phyloP scores from a whole-genome alignment of 2,329 filamentous ascomycete species.

The Teratosphaeria nubilosa region DNA sequence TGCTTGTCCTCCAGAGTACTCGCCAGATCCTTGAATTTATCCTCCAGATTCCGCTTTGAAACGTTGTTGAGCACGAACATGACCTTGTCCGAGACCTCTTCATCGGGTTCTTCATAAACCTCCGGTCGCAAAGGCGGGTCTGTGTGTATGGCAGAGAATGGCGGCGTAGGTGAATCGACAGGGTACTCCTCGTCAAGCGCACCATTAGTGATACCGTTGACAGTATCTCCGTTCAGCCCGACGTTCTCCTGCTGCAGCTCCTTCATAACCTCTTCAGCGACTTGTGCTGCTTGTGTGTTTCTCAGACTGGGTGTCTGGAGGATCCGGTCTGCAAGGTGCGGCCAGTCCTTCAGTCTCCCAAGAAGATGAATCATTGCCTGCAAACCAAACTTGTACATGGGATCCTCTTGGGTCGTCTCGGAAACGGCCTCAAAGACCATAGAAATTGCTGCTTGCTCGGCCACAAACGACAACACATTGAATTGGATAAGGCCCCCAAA shows the following conservation, averaged over 20 bases:
- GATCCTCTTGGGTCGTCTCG: conserved; percentile 69
- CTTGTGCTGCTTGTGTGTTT: conserved; percentile 52
- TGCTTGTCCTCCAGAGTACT: conserved; percentile 69
- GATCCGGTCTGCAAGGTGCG: conserved; percentile 82
- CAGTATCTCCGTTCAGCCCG: conserved; percentile 20
- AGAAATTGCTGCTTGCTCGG: conserved; percentile 83
- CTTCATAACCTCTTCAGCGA: conserved; percentile 21
- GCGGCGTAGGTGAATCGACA: conserved; percentile 52
- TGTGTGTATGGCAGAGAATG: conserved; percentile 69
- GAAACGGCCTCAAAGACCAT: conserved; percentile 97
- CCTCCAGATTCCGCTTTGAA: conserved; percentile 75
- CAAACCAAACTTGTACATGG: conserved; percentile 97
- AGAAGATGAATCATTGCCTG: conserved; percentile 88
- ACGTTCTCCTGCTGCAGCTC: conserved; percentile 19
- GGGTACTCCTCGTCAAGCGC: conserved; percentile 52
- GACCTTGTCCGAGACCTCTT: conserved; percentile 82
- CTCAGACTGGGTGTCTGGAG: conserved; percentile 72
- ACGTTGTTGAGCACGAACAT: conserved; percentile 96
- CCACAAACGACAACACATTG: conserved; percentile 79
- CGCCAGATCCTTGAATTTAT: conserved; percentile 73
- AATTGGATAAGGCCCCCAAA: conserved; percentile 86
- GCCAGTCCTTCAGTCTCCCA: conserved; percentile 79
- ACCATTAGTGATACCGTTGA: conserved; percentile 58
- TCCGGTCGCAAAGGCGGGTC: conserved; percentile 56
- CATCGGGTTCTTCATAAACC: conserved; percentile 70